These are phyloP conservation scores for Oryza glumipatula DNA, from an alignment of 176 grass and related monocot genomes.

Conservation along the genomic window DNA sequence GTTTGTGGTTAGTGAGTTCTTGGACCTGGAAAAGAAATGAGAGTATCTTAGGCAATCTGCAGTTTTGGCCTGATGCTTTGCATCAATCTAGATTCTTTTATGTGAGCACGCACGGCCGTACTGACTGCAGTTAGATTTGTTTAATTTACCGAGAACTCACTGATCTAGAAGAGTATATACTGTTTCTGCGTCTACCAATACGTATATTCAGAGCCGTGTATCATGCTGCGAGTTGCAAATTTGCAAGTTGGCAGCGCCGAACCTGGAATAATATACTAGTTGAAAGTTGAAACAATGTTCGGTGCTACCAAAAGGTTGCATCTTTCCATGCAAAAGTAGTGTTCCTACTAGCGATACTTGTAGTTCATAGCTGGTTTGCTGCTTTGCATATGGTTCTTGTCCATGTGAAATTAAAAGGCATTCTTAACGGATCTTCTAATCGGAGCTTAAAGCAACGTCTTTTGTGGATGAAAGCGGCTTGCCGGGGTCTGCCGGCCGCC, in stretches of 20 bases:
- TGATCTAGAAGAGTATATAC: background rate
- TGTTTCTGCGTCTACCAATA: background rate
- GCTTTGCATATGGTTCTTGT: background rate
- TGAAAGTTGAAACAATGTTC: background rate
- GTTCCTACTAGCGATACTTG: no score
- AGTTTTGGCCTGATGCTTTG: background rate
- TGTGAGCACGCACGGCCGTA: slow-evolving; percentile 8
- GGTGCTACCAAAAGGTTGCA: background rate
- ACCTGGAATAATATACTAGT: background rate
- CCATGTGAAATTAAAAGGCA: slow-evolving; percentile 39
- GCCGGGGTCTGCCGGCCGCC: background rate
- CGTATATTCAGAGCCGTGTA: background rate
- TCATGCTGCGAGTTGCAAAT: background rate
- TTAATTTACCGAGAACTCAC: background rate
- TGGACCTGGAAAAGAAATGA: slow-evolving; percentile 19
- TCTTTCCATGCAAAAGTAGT: background rate
- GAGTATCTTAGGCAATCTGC: slow-evolving; percentile 28
- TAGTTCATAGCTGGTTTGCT: background rate
- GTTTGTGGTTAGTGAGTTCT: background rate
- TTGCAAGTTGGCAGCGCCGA: background rate
- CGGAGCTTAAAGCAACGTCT: slow-evolving; percentile 27
- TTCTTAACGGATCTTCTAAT: slow-evolving; percentile 1
- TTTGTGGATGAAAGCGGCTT: slow-evolving; percentile 3
- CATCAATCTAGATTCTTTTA: slow-evolving; percentile 1
- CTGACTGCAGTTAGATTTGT: background rate